These are phyloP conservation scores for Suhomyces sp. DNA, from an alignment of 805 yeast species.

Conservation along the genomic window DNA sequence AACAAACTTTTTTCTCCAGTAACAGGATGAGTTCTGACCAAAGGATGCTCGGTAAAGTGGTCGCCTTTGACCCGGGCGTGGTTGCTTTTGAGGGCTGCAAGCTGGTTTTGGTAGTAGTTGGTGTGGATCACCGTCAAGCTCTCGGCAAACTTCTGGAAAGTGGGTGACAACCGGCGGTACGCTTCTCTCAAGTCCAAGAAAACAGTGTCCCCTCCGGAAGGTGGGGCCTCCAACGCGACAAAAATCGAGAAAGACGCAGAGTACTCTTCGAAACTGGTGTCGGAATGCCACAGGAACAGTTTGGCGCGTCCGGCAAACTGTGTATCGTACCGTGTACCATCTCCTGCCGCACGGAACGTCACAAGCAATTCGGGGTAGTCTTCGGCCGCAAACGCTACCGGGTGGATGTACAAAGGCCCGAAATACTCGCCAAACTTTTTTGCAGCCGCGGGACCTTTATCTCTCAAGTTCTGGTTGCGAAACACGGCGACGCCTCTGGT, in stretches of 20 bases:
- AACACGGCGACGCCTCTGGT: slow-evolving; percentile 24
- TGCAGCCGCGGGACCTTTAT: slow-evolving; percentile 21
- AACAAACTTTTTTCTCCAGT: slow-evolving; percentile 24
- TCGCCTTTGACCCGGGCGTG: slow-evolving; percentile 18
- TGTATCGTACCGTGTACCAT: slow-evolving; percentile 12
- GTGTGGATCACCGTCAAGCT: slow-evolving; percentile 22
- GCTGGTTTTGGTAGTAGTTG: slow-evolving; percentile 19
- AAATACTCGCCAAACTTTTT: slow-evolving; percentile 21
- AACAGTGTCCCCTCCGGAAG: slow-evolving; percentile 27
- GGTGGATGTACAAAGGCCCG: slow-evolving; percentile 28
- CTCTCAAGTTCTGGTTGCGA: slow-evolving; percentile 24
- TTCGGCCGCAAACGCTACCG: slow-evolving; percentile 18
- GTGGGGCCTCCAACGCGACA: slow-evolving; percentile 25
- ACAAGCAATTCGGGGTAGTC: slow-evolving; percentile 22
- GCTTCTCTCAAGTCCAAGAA: slow-evolving; percentile 26
- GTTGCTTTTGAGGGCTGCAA: slow-evolving; percentile 12
- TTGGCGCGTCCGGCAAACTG: slow-evolving; percentile 13
- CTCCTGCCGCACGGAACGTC: slow-evolving; percentile 22
- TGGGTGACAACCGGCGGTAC: slow-evolving; percentile 21
- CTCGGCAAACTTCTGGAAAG: slow-evolving; percentile 20
- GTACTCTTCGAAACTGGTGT: slow-evolving; percentile 22
- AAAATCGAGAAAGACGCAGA: slow-evolving; percentile 24
- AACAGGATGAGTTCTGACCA: slow-evolving; percentile 28
- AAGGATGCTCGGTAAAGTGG: slow-evolving; percentile 24
- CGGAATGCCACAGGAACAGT: slow-evolving; percentile 22